phyloP scores from a whole-genome alignment of 208 protist genomes.

The Trypanosoma platydactyli region DNA sequence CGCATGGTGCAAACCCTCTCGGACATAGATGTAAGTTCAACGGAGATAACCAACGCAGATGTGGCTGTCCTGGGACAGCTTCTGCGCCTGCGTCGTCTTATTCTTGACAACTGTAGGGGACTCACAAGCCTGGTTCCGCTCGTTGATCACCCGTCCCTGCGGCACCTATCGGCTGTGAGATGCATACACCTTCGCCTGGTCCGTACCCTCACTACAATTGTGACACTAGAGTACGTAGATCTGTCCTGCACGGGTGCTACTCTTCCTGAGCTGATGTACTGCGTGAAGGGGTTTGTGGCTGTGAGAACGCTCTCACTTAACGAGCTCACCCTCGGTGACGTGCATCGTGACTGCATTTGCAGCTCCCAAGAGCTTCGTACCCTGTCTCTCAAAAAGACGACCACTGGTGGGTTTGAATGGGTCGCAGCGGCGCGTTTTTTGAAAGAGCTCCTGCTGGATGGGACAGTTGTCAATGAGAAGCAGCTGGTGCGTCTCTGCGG shows the following conservation, averaged over 20 bases:
- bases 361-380: conserved; percentile 29
- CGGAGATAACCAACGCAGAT: conserved; percentile 43
- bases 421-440: conserved; percentile 32
- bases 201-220: conserved; percentile 14
- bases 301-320: conserved; percentile 3
- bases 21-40: conserved; percentile 31
- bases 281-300: neutral
- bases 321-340: conserved; percentile 1
- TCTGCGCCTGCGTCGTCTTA: conserved; percentile 32
- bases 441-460: conserved; percentile 37
- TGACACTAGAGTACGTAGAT: conserved; percentile 8
- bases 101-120: conserved; percentile 37
- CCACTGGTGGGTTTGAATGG: conserved; percentile 30
- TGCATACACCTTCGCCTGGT: conserved; percentile 6
- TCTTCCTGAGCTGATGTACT: neutral
- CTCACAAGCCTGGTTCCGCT: conserved; percentile 47
- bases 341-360: conserved; percentile 2
- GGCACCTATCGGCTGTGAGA: conserved; percentile 2
- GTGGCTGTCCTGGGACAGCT: conserved; percentile 38
- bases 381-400: conserved; percentile 9
- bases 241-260: conserved; percentile 4
- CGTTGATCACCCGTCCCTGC: conserved; percentile 18
- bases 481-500: conserved; percentile 30
- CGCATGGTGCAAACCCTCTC: conserved; percentile 27
- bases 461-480: conserved; percentile 41